Base-by-base conservation (phyloP, 139 green algal species). In the Nannochloris sp. region DNA sequence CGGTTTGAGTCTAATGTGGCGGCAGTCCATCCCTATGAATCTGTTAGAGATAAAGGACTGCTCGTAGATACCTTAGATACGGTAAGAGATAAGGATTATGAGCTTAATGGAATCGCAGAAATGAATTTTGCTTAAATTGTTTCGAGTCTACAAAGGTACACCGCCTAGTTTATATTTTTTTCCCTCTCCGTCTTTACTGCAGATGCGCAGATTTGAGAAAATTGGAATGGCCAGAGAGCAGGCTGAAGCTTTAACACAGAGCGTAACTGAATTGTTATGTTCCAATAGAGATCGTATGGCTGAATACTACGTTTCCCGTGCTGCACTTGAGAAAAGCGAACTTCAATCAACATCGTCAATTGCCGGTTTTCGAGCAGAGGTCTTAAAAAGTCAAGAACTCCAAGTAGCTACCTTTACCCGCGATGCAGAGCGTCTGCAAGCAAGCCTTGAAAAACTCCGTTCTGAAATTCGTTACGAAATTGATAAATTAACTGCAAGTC, bases 381-480 rank as follows among this genome's bases (percentile, higher is more conserved):
- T 93, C 19, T 47, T 79, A 8, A 93, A 96, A 68, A 81, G 70
- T 38, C 82, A 91, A 63, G 87, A 91, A 48, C 71, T 91, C 74
- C 77, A 84, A 47, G 54, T 67, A 15, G 68, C 76, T n/a, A 67
- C 68, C 15, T 77, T 86, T 14, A 84, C 67, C 1, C 47, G 83
- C 38, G 91, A 97, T 64, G 79, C 88, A 14, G 91, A 97, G 61
- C 75, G 90, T 47, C 78, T 96, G 70, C 78, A 87, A 58, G 81
- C 68, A 15, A 87, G 84, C 64, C 61, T 96, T n/a, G 91, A 96
- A 29, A 96, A 94, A 54, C 84, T 95, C 48, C 69, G 82, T n/a
- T 73, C 73, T 15, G 91, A 97, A 72, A 81, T 95, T 51, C 83
- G 78, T 80, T 92, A 96, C 67, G 91, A 97, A 55, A 85, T 97